Base-by-base conservation (phyloP, 129 eudicot genomes). In the Artemisia tridentata region DNA sequence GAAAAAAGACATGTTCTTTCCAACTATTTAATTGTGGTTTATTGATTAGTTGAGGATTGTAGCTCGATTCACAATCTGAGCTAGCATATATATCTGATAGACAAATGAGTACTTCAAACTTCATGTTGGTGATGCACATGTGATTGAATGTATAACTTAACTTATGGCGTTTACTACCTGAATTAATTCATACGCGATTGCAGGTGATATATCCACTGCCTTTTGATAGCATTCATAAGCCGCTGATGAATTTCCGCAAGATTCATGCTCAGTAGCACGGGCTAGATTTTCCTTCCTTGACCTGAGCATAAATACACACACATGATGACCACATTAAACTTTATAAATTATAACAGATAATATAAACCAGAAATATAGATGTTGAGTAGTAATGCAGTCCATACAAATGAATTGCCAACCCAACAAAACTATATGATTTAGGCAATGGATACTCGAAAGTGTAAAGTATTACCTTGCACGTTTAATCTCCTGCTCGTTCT, bases 141-240 rank as follows among this genome's bases (percentile, higher is more conserved):
- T 45, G 48, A 8, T 57, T 47, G 0, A 2, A 7, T 34, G 2
- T 1, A 38, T 38, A 38, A 7, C 45, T 38, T 38, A 38, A 38
- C 45, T 1, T 38, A 38, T 38, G 11, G 45, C 45, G 11, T 7
- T 38, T 19, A 71, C 23, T 66, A 87, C 98, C 98, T 93, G 98
- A 43, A 93, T 93, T 58, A 93, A 75, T 63, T 87, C 92, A 70
- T 84, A 80, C 49, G 97, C 99, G 45, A 93, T 75, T 72, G 86
- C 75, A 79, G 99, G 99, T 52, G 99, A 90, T 69, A 93, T 86
- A 68, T 93, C 99, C 13, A 93, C 99, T 48, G 99, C 99, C 81
- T 93, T 93, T 75, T 88, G 95, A 77, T 90, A 93, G 74, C 91
- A 90, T 75, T 93, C 99, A 81, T 85, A 93, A 46, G 99, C 99